Conservation (phyloP, 495 filamentous ascomycete genomes). For the Chaetomium cochliodes region DNA sequence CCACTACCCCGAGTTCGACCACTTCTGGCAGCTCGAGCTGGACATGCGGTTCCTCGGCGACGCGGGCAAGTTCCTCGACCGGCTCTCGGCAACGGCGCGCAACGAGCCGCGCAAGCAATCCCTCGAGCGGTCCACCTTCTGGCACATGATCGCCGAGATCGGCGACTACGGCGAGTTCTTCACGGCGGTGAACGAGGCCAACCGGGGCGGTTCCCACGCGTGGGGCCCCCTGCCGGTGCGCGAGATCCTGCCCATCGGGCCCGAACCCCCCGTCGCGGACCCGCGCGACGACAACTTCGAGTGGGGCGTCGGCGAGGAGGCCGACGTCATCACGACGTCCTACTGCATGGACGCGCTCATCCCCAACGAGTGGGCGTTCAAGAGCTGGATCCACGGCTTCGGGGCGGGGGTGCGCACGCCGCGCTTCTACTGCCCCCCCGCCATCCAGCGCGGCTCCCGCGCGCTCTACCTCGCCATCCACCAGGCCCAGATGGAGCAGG, state of each 20-base stretch:
- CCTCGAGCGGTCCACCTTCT: slow-evolving; percentile 39
- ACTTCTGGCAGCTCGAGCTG: slow-evolving; percentile 63
- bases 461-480: slow-evolving; percentile 33
- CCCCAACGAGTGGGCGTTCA: slow-evolving; percentile 50
- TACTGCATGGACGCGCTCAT: slow-evolving; percentile 52
- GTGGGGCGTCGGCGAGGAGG: slow-evolving; percentile 62
- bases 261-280: slow-evolving; percentile 44
- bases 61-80: slow-evolving; percentile 54
- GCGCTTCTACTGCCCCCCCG: slow-evolving; percentile 40
- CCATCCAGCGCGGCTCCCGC: slow-evolving; percentile 34
- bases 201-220: slow-evolving; percentile 37
- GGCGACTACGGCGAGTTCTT: slow-evolving; percentile 31
- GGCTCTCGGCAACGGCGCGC: slow-evolving; percentile 49
- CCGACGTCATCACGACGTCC: slow-evolving; percentile 54
- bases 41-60: slow-evolving; percentile 58
- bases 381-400: slow-evolving; percentile 45
- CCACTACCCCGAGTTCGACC: slow-evolving; percentile 58
- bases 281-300: slow-evolving; percentile 48
- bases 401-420: slow-evolving; percentile 28
- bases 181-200: slow-evolving; percentile 28
- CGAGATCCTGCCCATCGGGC: slow-evolving; percentile 50
- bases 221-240: slow-evolving; percentile 60
- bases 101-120: slow-evolving; percentile 53
- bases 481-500: slow-evolving; percentile 33
- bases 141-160: slow-evolving; percentile 39